Evolutionary conservation across 2,329 filamentous ascomycete genomes (phyloP).

Genomic region (Clathrospora elynae): DNA sequence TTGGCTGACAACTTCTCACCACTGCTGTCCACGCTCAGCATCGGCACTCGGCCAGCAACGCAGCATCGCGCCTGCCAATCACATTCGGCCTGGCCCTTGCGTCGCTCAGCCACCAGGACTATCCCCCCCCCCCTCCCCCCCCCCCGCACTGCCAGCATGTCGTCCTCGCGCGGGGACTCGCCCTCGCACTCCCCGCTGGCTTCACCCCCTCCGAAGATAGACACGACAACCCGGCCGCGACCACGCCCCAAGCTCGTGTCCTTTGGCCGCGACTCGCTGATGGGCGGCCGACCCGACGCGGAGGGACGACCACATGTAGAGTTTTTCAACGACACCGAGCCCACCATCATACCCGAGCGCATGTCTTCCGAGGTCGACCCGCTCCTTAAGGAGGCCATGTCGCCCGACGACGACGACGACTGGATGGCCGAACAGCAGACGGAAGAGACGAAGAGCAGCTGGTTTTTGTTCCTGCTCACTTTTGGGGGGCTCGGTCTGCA

Average conservation of each 20-base stretch:
- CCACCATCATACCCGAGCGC: constrained; percentile 37
- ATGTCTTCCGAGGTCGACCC: constrained; percentile 41
- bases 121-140: constrained; percentile 25
- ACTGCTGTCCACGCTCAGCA: constrained; percentile 10
- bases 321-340: constrained; percentile 44
- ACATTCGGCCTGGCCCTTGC: constrained; percentile 12
- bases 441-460: constrained; percentile 76
- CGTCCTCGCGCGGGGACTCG: constrained; percentile 17
- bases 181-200: constrained; percentile 22
- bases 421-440: constrained; percentile 53
- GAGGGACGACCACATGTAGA: constrained; percentile 30
- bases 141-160: constrained; percentile 21
- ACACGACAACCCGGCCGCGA: constrained; percentile 22
- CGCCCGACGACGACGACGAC: constrained; percentile 43
- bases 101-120: constrained; percentile 8
- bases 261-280: constrained; percentile 39
- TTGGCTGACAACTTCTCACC: constrained; percentile 15
- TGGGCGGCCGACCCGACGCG: constrained; percentile 22
- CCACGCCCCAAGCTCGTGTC: constrained; percentile 44
- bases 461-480: constrained; percentile 85
- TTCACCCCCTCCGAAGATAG: constrained; percentile 24
- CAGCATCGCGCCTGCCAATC: constrained; percentile 21
- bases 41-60: constrained; percentile 4
- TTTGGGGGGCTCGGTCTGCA: constrained; percentile 85
- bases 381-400: constrained; percentile 42